Evolutionary conservation across 208 protist genomes (phyloP), one percentile per base, ranked within the genome.

Genomic region (Trypanosoma congolense): DNA sequence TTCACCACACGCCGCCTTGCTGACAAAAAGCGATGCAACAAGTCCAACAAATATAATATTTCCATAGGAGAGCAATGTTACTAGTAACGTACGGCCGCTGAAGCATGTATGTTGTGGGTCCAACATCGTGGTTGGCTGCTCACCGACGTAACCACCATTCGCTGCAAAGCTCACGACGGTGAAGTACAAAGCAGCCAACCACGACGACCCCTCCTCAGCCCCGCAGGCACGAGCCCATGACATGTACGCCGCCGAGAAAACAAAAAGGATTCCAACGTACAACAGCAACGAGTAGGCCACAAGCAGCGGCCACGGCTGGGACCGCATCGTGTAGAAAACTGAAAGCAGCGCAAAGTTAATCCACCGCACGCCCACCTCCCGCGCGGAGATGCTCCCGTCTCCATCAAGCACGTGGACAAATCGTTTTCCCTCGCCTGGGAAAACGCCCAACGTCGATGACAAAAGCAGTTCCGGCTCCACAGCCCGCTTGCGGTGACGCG

Each of bases 21-120:
- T 70, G n/a, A 93, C 82, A 14, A 93, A 71, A 6, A 90, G 59
- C n/a, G 86, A 77, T 8, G 82, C 86, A 28, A 93, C 80, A 19
- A 93, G 61, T 18, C 82, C 86, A 50, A 90, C 86, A 35, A 93
- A 88, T 54, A 93, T 53, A 35, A 93, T 93, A 50, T 90, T 90
- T 35, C 75, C 61, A 56, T 85, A 93, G 22, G 75, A 86, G 51
- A 79, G 78, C 28, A 75, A 30, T 80, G 86, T 90, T 14, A 93
- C 86, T 50, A 90, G 66, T 0, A 77, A 2, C 2, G 82, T 87
- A 42, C 86, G 79, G 12, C 82, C 82, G 14, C 61, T 49, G 61
- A 87, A 93, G 73, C 86, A 93, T 9, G 73, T 0, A 68, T 84
- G 54, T 0, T 40, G 57, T 3, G 86, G 72, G 42, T 86, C 61